phyloP scores from a whole-genome alignment of 805 yeast species.

The Candida verbasci region DNA sequence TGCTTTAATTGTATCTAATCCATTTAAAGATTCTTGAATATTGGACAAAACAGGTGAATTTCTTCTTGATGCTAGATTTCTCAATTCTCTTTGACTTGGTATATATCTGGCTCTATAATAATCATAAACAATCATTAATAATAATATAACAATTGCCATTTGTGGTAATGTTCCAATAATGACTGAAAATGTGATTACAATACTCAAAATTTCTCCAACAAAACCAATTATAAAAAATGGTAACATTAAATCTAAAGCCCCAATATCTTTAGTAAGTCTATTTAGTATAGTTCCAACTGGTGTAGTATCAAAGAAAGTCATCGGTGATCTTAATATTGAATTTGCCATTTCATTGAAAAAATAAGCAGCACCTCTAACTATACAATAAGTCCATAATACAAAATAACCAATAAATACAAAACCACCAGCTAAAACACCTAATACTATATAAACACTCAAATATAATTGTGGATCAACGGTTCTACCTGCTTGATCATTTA shows the following conservation, averaged over 20 bases:
- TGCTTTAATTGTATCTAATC: constrained; percentile 61
- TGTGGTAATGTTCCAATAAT: constrained; percentile 58
- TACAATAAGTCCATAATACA: constrained; percentile 26
- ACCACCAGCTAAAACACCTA: constrained; percentile 25
- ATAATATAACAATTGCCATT: constrained; percentile 42
- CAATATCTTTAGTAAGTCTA: constrained; percentile 81
- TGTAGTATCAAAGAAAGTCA: constrained; percentile 73
- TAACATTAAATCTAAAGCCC: constrained; percentile 55
- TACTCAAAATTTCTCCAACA: constrained; percentile 50
- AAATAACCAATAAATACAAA: constrained; percentile 22
- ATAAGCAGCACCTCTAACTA: constrained; percentile 24
- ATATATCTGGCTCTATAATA: constrained; percentile 64
- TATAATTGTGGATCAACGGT: constrained; percentile 21
- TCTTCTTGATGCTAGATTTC: constrained; percentile 67
- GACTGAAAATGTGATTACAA: constrained; percentile 65
- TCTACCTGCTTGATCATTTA: constrained; percentile 19
- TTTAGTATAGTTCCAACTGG: constrained; percentile 81
- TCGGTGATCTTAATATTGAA: constrained; percentile 49
- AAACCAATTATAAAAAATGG: constrained; percentile 35
- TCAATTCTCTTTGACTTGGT: constrained; percentile 56
- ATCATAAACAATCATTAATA: constrained; percentile 43
- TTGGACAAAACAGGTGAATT: constrained; percentile 68
- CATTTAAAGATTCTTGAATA: constrained; percentile 66
- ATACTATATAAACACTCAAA: constrained; percentile 21
- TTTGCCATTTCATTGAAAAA: constrained; percentile 36